These are phyloP conservation scores for Eucalyptus virginea DNA, from an alignment of 345 rosid genomes.

Conservation along the genomic window DNA sequence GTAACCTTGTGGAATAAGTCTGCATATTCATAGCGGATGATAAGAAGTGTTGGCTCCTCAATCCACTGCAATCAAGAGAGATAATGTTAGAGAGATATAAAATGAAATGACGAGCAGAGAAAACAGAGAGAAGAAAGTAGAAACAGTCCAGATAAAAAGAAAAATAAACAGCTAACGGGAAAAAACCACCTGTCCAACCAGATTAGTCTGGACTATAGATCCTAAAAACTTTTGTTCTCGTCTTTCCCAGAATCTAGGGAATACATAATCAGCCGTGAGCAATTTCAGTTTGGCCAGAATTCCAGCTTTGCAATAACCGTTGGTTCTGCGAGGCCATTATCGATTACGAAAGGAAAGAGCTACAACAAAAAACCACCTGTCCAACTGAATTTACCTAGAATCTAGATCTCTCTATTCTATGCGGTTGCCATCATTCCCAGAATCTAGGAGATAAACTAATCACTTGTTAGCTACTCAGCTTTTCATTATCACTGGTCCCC, in stretches of 20 bases:
- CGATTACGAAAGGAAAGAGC: not conserved
- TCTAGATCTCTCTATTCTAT: not conserved
- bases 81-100: not conserved
- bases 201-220: not conserved
- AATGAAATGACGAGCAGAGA: not conserved
- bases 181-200: not conserved
- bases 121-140: not conserved
- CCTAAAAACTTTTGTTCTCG: not conserved
- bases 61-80: constrained; percentile 52
- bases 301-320: not conserved
- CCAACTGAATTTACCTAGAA: not conserved
- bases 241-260: not conserved
- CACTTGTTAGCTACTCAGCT: not conserved
- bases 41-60: constrained; percentile 75
- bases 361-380: not conserved
- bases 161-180: not conserved
- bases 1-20: constrained; percentile 82
- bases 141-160: not conserved
- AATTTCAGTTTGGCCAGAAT: not conserved
- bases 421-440: not conserved
- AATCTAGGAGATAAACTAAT: not conserved
- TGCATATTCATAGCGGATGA: constrained; percentile 78
- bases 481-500: not conserved
- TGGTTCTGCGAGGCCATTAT: not conserved
- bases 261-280: not conserved